A percentile compares a stretch with the other conserved stretches of the same genome.
phyloP scores from a whole-genome alignment of 805 yeast species.

The Ogataea sp. region DNA sequence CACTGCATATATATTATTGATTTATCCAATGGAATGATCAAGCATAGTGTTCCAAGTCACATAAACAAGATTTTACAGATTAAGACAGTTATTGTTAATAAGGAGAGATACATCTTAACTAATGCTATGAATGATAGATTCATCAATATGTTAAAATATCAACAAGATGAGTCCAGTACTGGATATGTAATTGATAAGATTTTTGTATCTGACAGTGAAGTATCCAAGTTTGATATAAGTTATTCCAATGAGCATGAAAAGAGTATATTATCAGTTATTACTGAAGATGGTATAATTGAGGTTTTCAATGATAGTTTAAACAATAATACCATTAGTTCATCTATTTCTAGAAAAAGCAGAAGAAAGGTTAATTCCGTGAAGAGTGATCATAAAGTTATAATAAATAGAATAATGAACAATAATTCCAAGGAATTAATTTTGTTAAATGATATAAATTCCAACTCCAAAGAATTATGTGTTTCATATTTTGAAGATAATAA shows the following conservation, averaged over 20 bases:
- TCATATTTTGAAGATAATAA: slow-evolving; percentile 60
- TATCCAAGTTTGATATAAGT: slow-evolving; percentile 34
- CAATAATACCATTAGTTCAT: background rate
- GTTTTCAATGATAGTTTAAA: slow-evolving; percentile 40
- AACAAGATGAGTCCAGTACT: slow-evolving; percentile 16
- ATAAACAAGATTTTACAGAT: slow-evolving; percentile 47
- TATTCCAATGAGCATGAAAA: slow-evolving; percentile 19
- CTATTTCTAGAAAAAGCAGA: slow-evolving; percentile 34
- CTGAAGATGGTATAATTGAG: slow-evolving; percentile 73
- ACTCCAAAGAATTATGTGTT: slow-evolving; percentile 30
- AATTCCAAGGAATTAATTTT: background rate
- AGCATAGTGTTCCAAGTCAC: slow-evolving; percentile 69
- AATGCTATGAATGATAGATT: slow-evolving; percentile 78
- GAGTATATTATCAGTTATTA: slow-evolving; percentile 43
- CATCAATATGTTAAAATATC: slow-evolving; percentile 57
- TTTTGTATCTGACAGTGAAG: slow-evolving; percentile 63
- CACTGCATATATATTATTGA: slow-evolving; percentile 55
- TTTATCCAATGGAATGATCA: slow-evolving; percentile 23
- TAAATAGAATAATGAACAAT: slow-evolving; percentile 29
- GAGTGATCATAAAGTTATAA: slow-evolving; percentile 34
- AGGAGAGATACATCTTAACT: slow-evolving; percentile 17
- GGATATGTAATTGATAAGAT: slow-evolving; percentile 38
- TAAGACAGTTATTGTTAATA: background rate
- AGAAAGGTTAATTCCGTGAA: slow-evolving; percentile 39
- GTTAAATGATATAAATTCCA: slow-evolving; percentile 9